Conservation (phyloP, 495 filamentous ascomycete genomes). For the Extremus antarcticus region DNA sequence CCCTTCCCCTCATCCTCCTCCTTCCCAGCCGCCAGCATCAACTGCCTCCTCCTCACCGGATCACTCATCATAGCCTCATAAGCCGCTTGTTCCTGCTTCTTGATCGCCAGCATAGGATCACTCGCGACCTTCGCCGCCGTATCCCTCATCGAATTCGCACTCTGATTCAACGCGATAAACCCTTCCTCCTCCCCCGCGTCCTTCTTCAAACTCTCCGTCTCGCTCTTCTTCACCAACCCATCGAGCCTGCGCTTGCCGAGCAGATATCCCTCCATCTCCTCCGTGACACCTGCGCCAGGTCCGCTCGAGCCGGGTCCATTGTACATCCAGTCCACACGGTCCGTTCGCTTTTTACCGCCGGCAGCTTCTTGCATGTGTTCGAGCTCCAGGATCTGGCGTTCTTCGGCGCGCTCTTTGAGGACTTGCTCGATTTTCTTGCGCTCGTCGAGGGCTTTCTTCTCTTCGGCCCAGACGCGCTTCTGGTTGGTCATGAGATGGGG, state of each 20-base stretch:
- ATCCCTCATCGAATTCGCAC: conserved; percentile 59
- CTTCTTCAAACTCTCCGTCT: conserved; percentile 70
- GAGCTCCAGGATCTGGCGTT: conserved; percentile 84
- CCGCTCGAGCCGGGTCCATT: conserved; percentile 57
- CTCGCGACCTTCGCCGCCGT: conserved; percentile 73
- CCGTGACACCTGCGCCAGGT: conserved; percentile 63
- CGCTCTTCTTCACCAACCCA: conserved; percentile 67
- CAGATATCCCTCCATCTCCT: conserved; percentile 90
- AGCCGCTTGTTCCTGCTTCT: conserved; percentile 81
- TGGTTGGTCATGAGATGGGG: conserved; percentile 75
- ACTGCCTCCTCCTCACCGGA: conserved; percentile 55
- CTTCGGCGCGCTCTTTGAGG: conserved; percentile 85
- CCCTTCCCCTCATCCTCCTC: conserved; percentile 31
- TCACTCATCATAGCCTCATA: conserved; percentile 86
- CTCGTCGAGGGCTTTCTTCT: conserved; percentile 90
- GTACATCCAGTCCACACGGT: conserved; percentile 98
- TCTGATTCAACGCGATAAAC: conserved; percentile 45
- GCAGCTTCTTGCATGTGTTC: conserved; percentile 81
- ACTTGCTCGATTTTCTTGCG: conserved; percentile 81
- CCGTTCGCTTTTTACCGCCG: conserved; percentile 60
- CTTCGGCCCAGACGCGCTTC: conserved; percentile 69
- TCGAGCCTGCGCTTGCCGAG: conserved; percentile 88
- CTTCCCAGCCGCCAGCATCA: conserved; percentile 49
- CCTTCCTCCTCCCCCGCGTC: conserved; percentile 34
- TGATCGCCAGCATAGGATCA: conserved; percentile 85